phyloP scores from a whole-genome alignment of 1,139 yeast species.

The Suhomyces terraborum region DNA sequence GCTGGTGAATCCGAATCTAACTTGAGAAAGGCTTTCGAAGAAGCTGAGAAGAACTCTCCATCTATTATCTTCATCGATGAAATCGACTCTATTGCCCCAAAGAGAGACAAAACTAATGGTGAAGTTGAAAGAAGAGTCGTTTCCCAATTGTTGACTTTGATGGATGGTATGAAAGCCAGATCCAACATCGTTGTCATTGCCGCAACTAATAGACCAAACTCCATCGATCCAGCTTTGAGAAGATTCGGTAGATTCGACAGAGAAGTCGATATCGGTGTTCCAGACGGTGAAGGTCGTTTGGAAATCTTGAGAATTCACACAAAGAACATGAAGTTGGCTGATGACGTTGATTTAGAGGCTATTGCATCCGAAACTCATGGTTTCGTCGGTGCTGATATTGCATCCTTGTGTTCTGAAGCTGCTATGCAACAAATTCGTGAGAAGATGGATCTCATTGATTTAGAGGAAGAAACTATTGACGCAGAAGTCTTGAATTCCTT shows the following conservation, averaged over 20 bases:
- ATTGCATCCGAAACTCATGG: constrained; percentile 85
- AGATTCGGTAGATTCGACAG: constrained; percentile 99
- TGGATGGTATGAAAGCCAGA: constrained; percentile 99
- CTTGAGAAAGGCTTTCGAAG: constrained; percentile 96
- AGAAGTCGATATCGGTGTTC: constrained; percentile 98
- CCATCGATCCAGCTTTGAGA: constrained; percentile 97
- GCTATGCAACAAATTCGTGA: constrained; percentile 95
- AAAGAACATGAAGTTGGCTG: constrained; percentile 95
- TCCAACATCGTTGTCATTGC: constrained; percentile 92
- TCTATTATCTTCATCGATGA: constrained; percentile 97
- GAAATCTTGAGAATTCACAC: constrained; percentile 87
- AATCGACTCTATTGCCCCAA: constrained; percentile 98
- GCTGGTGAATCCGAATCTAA: constrained; percentile 99
- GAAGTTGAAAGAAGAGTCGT: constrained; percentile 97
- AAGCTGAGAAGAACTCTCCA: constrained; percentile 97
- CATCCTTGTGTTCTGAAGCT: constrained; percentile 95
- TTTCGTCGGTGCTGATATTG: constrained; percentile 87
- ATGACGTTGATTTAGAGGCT: constrained; percentile 92
- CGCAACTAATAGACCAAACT: constrained; percentile 93
- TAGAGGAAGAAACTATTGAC: constrained; percentile 97
- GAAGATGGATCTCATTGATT: constrained; percentile 96
- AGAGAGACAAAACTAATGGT: constrained; percentile 99
- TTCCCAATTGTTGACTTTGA: constrained; percentile 90
- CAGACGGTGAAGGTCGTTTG: constrained; percentile 97
- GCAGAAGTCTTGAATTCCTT: constrained; percentile 95